Conservation (phyloP, 1,139 yeast genomes). For the Hemisphaericaspora xylanilytica region DNA sequence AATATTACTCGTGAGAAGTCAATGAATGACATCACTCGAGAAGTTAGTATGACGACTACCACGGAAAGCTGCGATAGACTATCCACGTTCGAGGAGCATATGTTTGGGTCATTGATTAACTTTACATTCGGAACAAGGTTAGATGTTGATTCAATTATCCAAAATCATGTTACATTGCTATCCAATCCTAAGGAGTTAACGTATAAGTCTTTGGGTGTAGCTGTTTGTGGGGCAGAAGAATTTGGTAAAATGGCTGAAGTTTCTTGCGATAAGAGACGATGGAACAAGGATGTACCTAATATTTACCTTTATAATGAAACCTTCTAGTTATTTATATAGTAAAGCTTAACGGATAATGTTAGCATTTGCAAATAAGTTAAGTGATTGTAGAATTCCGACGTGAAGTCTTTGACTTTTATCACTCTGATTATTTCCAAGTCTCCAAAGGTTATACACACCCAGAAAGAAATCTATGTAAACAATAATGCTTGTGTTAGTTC, state of each 20-base stretch:
- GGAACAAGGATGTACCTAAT: constrained; percentile 29
- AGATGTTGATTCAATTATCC: constrained; percentile 1
- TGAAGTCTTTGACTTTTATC: too few relatives aligned
- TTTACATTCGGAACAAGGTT: neutral
- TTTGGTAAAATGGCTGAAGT: constrained; percentile 26
- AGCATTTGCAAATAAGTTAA: too few relatives aligned
- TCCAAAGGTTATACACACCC: too few relatives aligned
- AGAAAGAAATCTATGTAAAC: too few relatives aligned
- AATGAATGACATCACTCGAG: neutral
- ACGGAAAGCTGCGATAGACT: too few relatives aligned
- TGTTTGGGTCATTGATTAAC: constrained; percentile 2
- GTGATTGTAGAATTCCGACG: too few relatives aligned
- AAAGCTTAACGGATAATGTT: too few relatives aligned
- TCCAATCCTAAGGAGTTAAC: constrained; percentile 8
- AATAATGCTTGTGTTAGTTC: too few relatives aligned
- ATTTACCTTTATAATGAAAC: constrained; percentile 35
- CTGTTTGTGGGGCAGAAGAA: constrained; percentile 35
- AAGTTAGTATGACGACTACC: too few relatives aligned
- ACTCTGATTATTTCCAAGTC: too few relatives aligned
- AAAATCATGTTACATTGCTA: neutral
- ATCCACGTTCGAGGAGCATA: too few relatives aligned
- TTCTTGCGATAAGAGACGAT: constrained; percentile 27
- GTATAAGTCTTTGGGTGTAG: constrained; percentile 32
- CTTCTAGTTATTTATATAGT: constrained; percentile 14
- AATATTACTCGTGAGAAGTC: constrained; percentile 15